Base-by-base conservation (phyloP, 345 rosid species). In the Populus deltoides region DNA sequence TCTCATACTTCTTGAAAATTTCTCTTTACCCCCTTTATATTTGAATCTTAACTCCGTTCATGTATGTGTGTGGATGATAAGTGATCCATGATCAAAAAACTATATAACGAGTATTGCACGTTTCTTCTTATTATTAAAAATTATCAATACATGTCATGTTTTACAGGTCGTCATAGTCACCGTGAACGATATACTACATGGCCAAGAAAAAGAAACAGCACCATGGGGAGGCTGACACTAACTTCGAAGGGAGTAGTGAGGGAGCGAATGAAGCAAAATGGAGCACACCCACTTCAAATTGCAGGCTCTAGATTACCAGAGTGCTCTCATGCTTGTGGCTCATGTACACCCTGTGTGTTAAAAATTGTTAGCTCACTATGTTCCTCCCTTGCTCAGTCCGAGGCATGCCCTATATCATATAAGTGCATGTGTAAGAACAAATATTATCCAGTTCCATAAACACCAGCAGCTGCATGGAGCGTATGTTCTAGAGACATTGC, bases 221-320 rank as follows among this genome's bases (percentile, higher is more conserved):
- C 15, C 41, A 13, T 20, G 57, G 59, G 53, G 53, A 47, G 53
- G 3, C 18, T 3, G 31, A 47, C 68, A 24, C 22, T 8, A n/a
- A 20, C 8, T 27, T 29, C 53, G 2, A 27, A 2, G 4, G 29
- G 15, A n/a, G 72, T 4, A 0, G 18, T 31, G 18, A 25, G 29
- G 62, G 33, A 6, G 36, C 6, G 3, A 25, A 33, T 11, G 63
- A 68, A 41, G 38, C 20, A 53, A 24, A 55, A n/a, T 6, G n/a
- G 16, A 22, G 75, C 27, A 17, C 7, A 20, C 2, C 39, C 66
- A 53, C 31, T 73, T 1, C 66, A 68, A 79, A n/a, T 68, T 2
- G 83, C 72, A 1, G 83, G 83, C 16, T 80, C 82, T 18, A 63
- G 82, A 16, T 80, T 80, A 51, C 83, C 83, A 0, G 75, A 80